A percentile compares a stretch with the other conserved stretches of the same genome.
These are phyloP conservation scores for Schizosaccharomyces versatilis DNA, from an alignment of 1,139 yeast species.

Conservation along the genomic window DNA sequence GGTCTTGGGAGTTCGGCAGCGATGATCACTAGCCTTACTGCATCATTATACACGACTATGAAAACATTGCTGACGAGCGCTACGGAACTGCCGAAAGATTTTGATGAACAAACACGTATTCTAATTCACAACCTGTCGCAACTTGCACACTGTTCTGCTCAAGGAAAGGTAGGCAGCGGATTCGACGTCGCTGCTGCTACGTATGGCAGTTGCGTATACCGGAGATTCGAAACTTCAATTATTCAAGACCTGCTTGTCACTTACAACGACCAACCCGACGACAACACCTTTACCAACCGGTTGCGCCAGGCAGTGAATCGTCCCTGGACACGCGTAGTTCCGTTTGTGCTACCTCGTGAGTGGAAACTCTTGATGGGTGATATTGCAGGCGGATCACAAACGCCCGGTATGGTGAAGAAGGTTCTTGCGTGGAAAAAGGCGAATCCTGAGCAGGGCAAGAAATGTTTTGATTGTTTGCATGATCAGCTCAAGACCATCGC, in stretches of 20 bases:
- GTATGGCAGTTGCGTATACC: slow-evolving; percentile 67
- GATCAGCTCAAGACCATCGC: slow-evolving; percentile 1
- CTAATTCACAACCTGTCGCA: slow-evolving; percentile 64
- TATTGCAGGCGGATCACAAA: slow-evolving; percentile 75
- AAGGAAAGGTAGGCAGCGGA: slow-evolving; percentile 86
- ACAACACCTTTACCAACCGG: slow-evolving; percentile 7
- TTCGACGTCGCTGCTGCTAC: slow-evolving; percentile 93
- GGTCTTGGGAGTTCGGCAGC: slow-evolving; percentile 96
- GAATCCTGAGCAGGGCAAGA: neutral
- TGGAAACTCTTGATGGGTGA: slow-evolving; percentile 74
- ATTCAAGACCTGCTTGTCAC: slow-evolving; percentile 10
- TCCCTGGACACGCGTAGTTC: neutral
- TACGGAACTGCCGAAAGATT: slow-evolving; percentile 7
- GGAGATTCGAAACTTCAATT: slow-evolving; percentile 30
- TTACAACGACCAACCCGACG: neutral
- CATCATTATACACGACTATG: slow-evolving; percentile 36
- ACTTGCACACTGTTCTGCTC: slow-evolving; percentile 79
- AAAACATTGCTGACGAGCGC: slow-evolving; percentile 19
- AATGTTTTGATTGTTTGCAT: neutral
- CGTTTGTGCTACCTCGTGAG: slow-evolving; percentile 44
- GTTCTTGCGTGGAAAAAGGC: slow-evolving; percentile 41
- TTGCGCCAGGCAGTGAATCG: slow-evolving; percentile 3
- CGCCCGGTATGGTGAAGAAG: slow-evolving; percentile 66
- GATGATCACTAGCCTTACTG: slow-evolving; percentile 54
- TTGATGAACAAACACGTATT: slow-evolving; percentile 14